Conservation (phyloP, 2,329 filamentous ascomycete genomes). For the Nothomitra cinnamomea region DNA sequence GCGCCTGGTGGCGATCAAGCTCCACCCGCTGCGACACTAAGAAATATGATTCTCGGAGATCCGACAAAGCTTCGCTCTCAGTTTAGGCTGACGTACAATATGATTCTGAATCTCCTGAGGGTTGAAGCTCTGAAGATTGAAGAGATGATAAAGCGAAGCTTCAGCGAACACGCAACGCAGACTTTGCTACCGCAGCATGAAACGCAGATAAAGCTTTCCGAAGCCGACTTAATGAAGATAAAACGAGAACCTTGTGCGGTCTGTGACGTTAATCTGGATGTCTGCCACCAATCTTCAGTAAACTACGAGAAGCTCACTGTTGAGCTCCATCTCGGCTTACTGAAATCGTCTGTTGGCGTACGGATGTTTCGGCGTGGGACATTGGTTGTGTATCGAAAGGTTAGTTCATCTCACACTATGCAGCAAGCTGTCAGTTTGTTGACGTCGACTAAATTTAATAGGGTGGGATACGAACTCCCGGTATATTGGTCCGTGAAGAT, state of each 20-base stretch:
- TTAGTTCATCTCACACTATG: constrained; percentile 14
- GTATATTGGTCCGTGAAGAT: constrained; percentile 64
- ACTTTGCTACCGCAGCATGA: constrained; percentile 88
- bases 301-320: constrained; percentile 63
- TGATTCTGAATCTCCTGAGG: constrained; percentile 90
- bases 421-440: constrained; percentile 6
- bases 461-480: constrained; percentile 68
- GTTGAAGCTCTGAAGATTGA: constrained; percentile 97
- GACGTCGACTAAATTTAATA: constrained; percentile 20
- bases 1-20: constrained; percentile 67
- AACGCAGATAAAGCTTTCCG: constrained; percentile 79
- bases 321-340: constrained; percentile 59
- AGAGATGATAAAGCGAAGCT: constrained; percentile 99
- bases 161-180: constrained; percentile 95
- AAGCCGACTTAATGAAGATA: constrained; percentile 79
- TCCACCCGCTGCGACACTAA: constrained; percentile 64
- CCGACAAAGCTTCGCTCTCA: constrained; percentile 91
- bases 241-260: constrained; percentile 69
- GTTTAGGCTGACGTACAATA: constrained; percentile 96
- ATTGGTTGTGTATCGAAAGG: constrained; percentile 63
- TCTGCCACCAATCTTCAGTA: constrained; percentile 67
- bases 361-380: constrained; percentile 61
- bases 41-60: constrained; percentile 90
- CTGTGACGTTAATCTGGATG: constrained; percentile 65
- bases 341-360: constrained; percentile 68